A percentile compares a stretch with the other conserved stretches of the same genome.
These are phyloP conservation scores for Sideroxylon spinosum DNA, from an alignment of 179 eudicot genomes.

Conservation along the genomic window DNA sequence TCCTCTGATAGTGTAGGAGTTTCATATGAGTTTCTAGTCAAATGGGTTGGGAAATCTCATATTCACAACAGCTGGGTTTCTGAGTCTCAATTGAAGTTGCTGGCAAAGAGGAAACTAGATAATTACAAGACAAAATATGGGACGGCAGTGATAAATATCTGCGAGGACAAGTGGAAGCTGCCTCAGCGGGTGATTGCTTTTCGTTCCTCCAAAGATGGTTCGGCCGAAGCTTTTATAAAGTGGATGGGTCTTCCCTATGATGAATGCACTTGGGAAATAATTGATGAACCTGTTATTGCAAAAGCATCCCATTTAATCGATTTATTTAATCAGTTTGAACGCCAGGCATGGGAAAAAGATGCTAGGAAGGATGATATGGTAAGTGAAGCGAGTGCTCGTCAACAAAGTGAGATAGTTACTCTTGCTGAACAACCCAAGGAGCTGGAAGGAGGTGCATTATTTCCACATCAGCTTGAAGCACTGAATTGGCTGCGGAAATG, in stretches of 20 bases:
- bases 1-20: constrained; percentile 25
- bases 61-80: constrained; percentile 84
- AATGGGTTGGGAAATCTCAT: constrained; percentile 94
- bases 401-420: constrained; percentile 51
- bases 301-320: constrained; percentile 55
- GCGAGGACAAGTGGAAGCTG: constrained; percentile 75
- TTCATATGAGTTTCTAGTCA: constrained; percentile 73
- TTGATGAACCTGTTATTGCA: constrained; percentile 61
- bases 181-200: constrained; percentile 82
- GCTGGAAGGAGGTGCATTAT: constrained; percentile 76
- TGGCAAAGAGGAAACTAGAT: constrained; percentile 89
- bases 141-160: constrained; percentile 60
- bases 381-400: constrained; percentile 33
- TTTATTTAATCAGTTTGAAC: constrained; percentile 55
- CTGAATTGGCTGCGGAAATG: constrained; percentile 97
- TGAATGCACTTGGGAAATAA: constrained; percentile 97
- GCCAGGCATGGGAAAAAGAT: constrained; percentile 55
- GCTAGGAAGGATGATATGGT: constrained; percentile 30
- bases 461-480: constrained; percentile 97
- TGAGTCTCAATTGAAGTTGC: constrained; percentile 69
- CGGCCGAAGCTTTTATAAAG: constrained; percentile 66
- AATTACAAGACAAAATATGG: constrained; percentile 90
- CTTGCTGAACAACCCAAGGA: constrained; percentile 88
- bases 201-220: constrained; percentile 47
- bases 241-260: constrained; percentile 94